Percentiles rank a stretch among this genome's conserved stretches.
Conservation (phyloP, 2,329 filamentous ascomycete genomes). For the Hymenoscyphus scutula region DNA sequence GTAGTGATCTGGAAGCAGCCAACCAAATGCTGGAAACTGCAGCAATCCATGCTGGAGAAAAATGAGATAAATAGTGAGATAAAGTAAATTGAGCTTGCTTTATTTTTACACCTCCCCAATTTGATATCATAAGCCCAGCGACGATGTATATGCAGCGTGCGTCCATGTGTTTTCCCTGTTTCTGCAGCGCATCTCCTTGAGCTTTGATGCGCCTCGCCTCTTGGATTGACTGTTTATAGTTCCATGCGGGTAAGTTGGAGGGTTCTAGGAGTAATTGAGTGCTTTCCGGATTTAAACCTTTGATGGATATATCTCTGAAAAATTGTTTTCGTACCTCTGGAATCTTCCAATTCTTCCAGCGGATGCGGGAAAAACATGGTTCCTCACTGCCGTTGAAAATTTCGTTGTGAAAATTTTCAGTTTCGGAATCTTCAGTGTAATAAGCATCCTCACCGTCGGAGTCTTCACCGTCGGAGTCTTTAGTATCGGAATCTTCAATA, state of each 20-base stretch:
- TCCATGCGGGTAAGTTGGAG: neutral
- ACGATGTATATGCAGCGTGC: neutral
- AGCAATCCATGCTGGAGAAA: neutral
- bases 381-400: too few relatives aligned
- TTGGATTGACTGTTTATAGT: neutral
- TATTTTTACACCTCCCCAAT: too few relatives aligned
- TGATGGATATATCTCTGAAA: neutral
- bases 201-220: neutral
- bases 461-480: neutral
- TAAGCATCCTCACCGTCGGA: neutral
- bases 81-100: too few relatives aligned
- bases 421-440: too few relatives aligned
- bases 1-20: neutral
- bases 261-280: neutral
- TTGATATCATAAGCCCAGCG: neutral
- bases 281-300: neutral
- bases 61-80: too few relatives aligned
- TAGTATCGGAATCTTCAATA: neutral
- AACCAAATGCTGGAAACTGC: neutral
- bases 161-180: neutral
- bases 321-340: neutral
- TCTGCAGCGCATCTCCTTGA: neutral
- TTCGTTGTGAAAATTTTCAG: too few relatives aligned
- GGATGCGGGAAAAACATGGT: too few relatives aligned
- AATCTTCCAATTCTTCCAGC: too few relatives aligned